Conservation (phyloP, 116 monocot genomes). For the Phalaenopsis hybrid region DNA sequence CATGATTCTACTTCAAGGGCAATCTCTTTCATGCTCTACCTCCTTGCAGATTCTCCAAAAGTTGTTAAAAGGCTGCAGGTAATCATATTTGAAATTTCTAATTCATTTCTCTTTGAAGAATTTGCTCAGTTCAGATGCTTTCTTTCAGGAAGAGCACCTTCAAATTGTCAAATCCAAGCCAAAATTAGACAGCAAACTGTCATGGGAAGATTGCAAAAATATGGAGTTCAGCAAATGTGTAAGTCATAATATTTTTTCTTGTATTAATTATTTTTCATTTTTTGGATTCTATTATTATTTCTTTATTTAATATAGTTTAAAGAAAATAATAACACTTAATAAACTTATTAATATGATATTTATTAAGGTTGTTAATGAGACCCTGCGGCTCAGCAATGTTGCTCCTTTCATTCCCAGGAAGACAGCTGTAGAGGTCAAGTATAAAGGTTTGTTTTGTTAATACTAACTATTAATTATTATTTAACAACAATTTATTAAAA, state of each 20-base stretch:
- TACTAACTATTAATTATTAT: too few relatives aligned
- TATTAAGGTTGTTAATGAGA: neutral
- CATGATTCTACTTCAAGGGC: conserved; percentile 2
- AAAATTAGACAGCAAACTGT: neutral
- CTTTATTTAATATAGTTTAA: too few relatives aligned
- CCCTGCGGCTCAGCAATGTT: neutral
- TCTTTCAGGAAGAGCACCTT: neutral
- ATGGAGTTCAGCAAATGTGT: neutral
- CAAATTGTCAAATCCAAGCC: neutral
- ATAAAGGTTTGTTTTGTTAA: neutral
- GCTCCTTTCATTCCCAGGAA: neutral
- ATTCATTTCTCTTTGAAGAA: too few relatives aligned
- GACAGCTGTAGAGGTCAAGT: neutral
- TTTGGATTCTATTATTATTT: too few relatives aligned
- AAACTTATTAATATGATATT: too few relatives aligned
- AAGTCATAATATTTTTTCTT: too few relatives aligned
- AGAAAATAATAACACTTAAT: too few relatives aligned
- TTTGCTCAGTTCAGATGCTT: too few relatives aligned
- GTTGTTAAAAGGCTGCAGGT: neutral
- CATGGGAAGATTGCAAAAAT: neutral
- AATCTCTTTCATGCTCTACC: neutral
- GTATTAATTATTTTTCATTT: too few relatives aligned
- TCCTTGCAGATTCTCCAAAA: neutral
- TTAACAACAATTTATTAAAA: too few relatives aligned
- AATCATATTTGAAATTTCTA: too few relatives aligned